Conservation (phyloP, 2,329 filamentous ascomycete species). For the Corniculantispora saksenae region DNA sequence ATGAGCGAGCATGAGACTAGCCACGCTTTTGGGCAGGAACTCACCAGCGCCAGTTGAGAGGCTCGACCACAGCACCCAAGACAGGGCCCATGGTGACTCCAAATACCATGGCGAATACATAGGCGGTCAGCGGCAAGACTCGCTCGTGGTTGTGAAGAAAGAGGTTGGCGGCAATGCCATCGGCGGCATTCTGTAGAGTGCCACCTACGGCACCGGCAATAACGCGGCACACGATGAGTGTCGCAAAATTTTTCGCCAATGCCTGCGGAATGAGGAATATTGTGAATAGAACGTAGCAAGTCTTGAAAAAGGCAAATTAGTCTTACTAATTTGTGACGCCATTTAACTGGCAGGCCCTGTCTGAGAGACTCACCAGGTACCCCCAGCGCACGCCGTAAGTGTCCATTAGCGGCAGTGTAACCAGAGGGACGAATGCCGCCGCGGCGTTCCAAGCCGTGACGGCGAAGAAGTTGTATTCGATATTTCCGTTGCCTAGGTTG, state of each 20-base stretch:
- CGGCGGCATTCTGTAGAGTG: slow-evolving; percentile 21
- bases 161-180: slow-evolving; percentile 22
- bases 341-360: neutral
- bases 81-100: slow-evolving; percentile 22
- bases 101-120: slow-evolving; percentile 19
- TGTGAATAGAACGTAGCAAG: slow-evolving; percentile 10
- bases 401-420: slow-evolving; percentile 22
- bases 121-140: slow-evolving; percentile 18
- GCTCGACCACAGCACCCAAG: slow-evolving; percentile 20
- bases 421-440: slow-evolving; percentile 15
- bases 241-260: slow-evolving; percentile 24
- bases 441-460: slow-evolving; percentile 22
- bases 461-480: slow-evolving; percentile 20
- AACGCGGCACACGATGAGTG: slow-evolving; percentile 15
- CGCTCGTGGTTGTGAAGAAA: slow-evolving; percentile 15
- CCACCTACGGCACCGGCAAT: slow-evolving; percentile 20
- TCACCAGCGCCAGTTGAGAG: slow-evolving; percentile 21
- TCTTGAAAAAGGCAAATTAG: neutral
- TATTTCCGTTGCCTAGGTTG: neutral
- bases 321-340: neutral
- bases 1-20: neutral
- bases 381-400: slow-evolving; percentile 20
- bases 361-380: slow-evolving; percentile 15
- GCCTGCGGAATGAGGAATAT: slow-evolving; percentile 20
- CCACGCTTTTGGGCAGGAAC: neutral